phyloP scores from a whole-genome alignment of 495 filamentous ascomycete genomes.

The Penicillium paradoxum region DNA sequence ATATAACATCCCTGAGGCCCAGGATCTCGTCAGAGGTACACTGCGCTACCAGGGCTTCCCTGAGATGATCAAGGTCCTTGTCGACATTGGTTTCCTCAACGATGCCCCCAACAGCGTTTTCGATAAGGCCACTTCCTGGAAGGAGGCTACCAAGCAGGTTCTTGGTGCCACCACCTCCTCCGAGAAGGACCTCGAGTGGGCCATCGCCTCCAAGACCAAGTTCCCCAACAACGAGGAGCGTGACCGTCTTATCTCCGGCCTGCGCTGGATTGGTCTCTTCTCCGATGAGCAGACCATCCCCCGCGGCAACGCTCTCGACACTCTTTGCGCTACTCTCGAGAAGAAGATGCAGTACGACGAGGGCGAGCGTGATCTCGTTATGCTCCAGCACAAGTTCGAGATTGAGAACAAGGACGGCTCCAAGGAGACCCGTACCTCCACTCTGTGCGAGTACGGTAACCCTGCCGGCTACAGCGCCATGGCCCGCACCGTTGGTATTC shows the following conservation, averaged over 20 bases:
- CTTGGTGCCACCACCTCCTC: constrained; percentile 57
- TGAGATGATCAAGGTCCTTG: constrained; percentile 78
- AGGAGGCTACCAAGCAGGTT: constrained; percentile 72
- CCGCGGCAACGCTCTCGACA: constrained; percentile 77
- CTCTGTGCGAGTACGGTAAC: constrained; percentile 81
- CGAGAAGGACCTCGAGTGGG: constrained; percentile 62
- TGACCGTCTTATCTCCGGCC: constrained; percentile 66
- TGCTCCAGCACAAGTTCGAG: constrained; percentile 92
- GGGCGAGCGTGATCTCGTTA: constrained; percentile 78
- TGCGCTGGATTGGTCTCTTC: constrained; percentile 86
- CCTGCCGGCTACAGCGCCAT: constrained; percentile 81
- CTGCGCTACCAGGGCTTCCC: constrained; percentile 84
- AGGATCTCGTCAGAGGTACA: constrained; percentile 59
- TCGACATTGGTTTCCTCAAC: constrained; percentile 77
- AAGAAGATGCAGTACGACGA: constrained; percentile 85
- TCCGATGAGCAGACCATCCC: constrained; percentile 68
- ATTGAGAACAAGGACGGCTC: constrained; percentile 76
- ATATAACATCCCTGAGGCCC: constrained; percentile 81
- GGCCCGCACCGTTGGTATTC: constrained; percentile 66
- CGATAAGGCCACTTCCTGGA: constrained; percentile 64
- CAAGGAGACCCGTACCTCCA: constrained; percentile 71
- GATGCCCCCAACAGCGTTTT: constrained; percentile 59
- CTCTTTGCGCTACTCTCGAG: constrained; percentile 84
- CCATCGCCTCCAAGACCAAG: constrained; percentile 68
- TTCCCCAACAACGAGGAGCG: constrained; percentile 71